Evolutionary conservation across 202 grass and related monocot species (phyloP), one percentile per base, ranked within the genome.

Genomic region (Setaria italica): DNA sequence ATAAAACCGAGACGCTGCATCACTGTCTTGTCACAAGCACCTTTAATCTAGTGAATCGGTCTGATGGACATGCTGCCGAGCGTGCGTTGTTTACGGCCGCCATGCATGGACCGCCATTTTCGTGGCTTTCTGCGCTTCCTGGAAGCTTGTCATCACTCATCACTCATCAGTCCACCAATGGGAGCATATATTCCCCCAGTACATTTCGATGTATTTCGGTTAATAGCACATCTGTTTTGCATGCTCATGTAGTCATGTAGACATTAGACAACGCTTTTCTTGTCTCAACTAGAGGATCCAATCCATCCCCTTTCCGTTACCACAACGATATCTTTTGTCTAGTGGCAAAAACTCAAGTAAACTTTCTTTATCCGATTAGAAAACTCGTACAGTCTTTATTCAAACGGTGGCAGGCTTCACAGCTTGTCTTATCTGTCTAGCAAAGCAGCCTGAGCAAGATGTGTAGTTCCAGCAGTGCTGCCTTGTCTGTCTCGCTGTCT

Each of bases 181-280:
- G 46, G 21, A 11, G 54, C 71, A 81, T 77, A 89, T 56, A 55
- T 56, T 65, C 65, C 50, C 12, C 14, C 21, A 55, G 8, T 9
- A 30, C 2, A 78, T 77, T 58, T 65, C 14, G 12, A 55, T 16
- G 6, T 82, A 30, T 32, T 14, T 67, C 41, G 11, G 50, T 45
- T 59, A 55, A 87, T 62, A 25, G 33, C n/a, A 47, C 88, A 79
- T 42, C 34, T 68, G 11, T 83, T 83, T 66, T 74, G 84, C 84
- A 62, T 90, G 88, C 16, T 46, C 32, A 29, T 25, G 62, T 41
- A 41, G 39, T 46, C 43, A 10, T 46, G 39, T 41, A 41, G 39
- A 41, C 39, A 41, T 41, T 50, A 43, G 39, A 15, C 57, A 6
- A 3, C 11, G 1, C 20, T 29, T 25, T 35, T 25, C 49, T 69